phyloP scores from a whole-genome alignment of 1,284 basidiomycete species.

The Rhodotorula mucilaginosa region DNA sequence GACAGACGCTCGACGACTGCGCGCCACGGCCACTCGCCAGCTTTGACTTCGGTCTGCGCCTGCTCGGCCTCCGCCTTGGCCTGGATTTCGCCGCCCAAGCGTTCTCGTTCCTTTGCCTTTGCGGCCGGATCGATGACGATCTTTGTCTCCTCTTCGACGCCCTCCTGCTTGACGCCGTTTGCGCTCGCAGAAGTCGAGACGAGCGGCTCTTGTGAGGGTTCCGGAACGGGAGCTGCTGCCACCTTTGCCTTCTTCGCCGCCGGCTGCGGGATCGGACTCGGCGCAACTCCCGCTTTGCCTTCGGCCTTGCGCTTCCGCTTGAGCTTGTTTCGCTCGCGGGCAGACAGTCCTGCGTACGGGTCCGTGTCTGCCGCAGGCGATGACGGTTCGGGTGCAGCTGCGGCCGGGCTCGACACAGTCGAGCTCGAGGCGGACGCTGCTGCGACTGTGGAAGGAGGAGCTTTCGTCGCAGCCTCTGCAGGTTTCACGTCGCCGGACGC shows the following conservation, averaged over 20 bases:
- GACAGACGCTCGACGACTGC: constrained; percentile 78
- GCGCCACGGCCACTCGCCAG: constrained; percentile 82
- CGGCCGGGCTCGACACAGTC: neutral
- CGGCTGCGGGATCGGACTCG: constrained; percentile 32
- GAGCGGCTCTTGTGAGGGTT: neutral
- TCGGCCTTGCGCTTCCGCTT: constrained; percentile 87
- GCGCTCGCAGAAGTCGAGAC: neutral
- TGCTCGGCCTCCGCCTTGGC: constrained; percentile 43
- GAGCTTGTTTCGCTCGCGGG: constrained; percentile 81
- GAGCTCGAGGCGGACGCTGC: neutral
- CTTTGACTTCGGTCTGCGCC: constrained; percentile 35
- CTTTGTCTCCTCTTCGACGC: constrained; percentile 8
- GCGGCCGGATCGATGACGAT: constrained; percentile 43
- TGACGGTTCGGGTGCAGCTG: neutral
- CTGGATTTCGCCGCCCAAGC: constrained; percentile 35
- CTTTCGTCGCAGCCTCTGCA: neutral
- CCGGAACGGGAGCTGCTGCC: neutral
- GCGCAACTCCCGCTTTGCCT: constrained; percentile 60
- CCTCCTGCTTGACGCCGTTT: neutral
- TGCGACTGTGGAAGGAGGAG: neutral
- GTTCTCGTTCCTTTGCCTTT: constrained; percentile 34
- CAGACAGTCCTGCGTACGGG: constrained; percentile 51
- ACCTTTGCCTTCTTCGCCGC: constrained; percentile 33
- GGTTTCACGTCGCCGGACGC: no score
- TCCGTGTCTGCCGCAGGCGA: constrained; percentile 16